Conservation (phyloP, 1,139 yeast species). For the Scheffersomyces illinoinensis region DNA sequence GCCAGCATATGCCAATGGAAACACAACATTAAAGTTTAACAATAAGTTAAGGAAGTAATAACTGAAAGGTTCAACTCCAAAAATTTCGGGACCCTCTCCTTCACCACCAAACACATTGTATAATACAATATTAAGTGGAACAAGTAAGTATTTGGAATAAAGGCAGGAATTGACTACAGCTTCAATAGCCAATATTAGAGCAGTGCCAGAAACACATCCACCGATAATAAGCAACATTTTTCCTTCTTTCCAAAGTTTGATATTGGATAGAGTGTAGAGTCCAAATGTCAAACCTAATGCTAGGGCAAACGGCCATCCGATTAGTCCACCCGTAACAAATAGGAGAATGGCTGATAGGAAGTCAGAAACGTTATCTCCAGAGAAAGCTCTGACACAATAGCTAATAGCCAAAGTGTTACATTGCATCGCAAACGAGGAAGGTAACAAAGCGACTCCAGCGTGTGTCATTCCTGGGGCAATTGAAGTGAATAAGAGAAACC, state of each 20-base stretch:
- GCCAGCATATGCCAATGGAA: slow-evolving; percentile 48
- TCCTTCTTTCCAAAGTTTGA: slow-evolving; percentile 4
- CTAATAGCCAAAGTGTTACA: slow-evolving; percentile 58
- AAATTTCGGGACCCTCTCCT: slow-evolving; percentile 85
- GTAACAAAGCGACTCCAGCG: slow-evolving; percentile 81
- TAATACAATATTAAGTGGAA: slow-evolving; percentile 78
- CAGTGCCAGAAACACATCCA: slow-evolving; percentile 18
- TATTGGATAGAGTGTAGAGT: slow-evolving; percentile 22
- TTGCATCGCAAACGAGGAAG: slow-evolving; percentile 84
- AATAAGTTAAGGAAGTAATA: slow-evolving; percentile 71
- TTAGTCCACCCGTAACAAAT: slow-evolving; percentile 65
- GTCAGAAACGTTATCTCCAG: slow-evolving; percentile 9
- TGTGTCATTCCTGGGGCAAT: slow-evolving; percentile 72
- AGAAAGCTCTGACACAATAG: slow-evolving; percentile 27
- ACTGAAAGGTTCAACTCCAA: slow-evolving; percentile 82
- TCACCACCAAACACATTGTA: slow-evolving; percentile 79
- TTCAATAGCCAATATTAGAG: slow-evolving; percentile 31
- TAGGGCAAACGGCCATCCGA: slow-evolving; percentile 92
- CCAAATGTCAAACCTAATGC: slow-evolving; percentile 65
- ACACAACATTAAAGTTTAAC: slow-evolving; percentile 68
- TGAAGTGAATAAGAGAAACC: slow-evolving; percentile 56
- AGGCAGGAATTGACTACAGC: slow-evolving; percentile 61
- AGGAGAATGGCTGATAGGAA: slow-evolving; percentile 44
- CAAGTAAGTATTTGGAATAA: slow-evolving; percentile 63
- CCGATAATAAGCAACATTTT: slow-evolving; percentile 14